These are phyloP conservation scores for Hymenoscyphus salicellus DNA, from an alignment of 2,329 filamentous ascomycete species.

Conservation along the genomic window DNA sequence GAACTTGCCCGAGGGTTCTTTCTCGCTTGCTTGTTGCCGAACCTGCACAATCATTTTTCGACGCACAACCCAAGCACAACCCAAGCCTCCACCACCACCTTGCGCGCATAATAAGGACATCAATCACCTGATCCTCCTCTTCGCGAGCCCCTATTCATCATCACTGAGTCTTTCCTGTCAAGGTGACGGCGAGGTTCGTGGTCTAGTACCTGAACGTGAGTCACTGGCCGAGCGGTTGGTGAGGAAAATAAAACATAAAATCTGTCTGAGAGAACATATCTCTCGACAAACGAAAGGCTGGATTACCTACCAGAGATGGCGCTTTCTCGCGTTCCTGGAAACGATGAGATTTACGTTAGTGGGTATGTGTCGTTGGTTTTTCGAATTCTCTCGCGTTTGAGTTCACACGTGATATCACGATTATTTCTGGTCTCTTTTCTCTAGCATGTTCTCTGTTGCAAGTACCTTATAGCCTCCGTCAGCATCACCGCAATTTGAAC, in stretches of 20 bases:
- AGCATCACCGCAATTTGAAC: too few relatives aligned
- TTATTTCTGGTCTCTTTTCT: background rate
- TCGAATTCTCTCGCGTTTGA: slow-evolving; percentile 5
- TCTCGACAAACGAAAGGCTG: slow-evolving; percentile 16
- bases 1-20: background rate
- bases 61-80: background rate
- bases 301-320: slow-evolving; percentile 46
- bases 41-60: background rate
- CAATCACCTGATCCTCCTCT: slow-evolving; percentile 6
- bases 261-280: background rate
- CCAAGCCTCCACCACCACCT: background rate
- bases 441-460: background rate
- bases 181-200: background rate
- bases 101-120: background rate
- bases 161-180: background rate
- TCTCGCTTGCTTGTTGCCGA: background rate
- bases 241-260: background rate
- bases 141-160: background rate
- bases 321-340: slow-evolving; percentile 65
- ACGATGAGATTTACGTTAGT: slow-evolving; percentile 72
- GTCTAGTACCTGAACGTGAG: background rate
- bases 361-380: slow-evolving; percentile 53
- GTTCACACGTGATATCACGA: slow-evolving; percentile 9
- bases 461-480: background rate
- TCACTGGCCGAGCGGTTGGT: slow-evolving; percentile 4